Evolutionary conservation across 1,139 yeast genomes (phyloP).

Genomic region (Scheffersomyces parashehatae): DNA sequence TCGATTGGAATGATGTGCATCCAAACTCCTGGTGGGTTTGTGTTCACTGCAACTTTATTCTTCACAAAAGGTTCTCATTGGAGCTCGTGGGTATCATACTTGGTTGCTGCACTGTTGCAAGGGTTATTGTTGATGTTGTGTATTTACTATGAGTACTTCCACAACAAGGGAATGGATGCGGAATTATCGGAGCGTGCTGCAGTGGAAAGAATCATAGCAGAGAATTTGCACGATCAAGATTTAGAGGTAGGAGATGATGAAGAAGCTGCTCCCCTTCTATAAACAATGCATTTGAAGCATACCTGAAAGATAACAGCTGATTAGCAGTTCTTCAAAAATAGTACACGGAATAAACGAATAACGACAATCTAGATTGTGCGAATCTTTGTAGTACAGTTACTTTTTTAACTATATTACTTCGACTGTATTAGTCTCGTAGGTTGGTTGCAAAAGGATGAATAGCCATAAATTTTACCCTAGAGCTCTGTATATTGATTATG

Average conservation of each 20-base stretch:
- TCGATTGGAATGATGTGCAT: constrained; percentile 81
- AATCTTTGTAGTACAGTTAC: too few species aligned
- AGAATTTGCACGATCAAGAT: constrained; percentile 16
- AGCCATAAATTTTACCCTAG: too few species aligned
- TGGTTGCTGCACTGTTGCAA: constrained; percentile 72
- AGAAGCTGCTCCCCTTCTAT: neutral
- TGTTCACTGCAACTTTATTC: constrained; percentile 72
- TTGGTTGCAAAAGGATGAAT: too few species aligned
- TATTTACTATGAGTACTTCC: constrained; percentile 42
- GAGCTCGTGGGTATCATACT: constrained; percentile 85
- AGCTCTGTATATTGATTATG: too few species aligned
- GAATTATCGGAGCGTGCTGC: constrained; percentile 33
- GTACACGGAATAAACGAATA: too few species aligned
- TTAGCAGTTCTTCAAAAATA: too few species aligned
- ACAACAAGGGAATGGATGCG: constrained; percentile 26
- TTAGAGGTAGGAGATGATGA: neutral
- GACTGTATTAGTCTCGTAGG: too few species aligned
- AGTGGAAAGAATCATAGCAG: constrained; percentile 33
- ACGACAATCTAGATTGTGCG: too few species aligned
- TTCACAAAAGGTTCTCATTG: constrained; percentile 76
- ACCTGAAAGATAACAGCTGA: too few species aligned
- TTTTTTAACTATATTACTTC: too few species aligned
- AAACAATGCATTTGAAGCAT: neutral
- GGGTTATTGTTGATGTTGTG: constrained; percentile 54
- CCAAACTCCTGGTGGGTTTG: constrained; percentile 87